These are phyloP conservation scores for Cicer chorassanicum DNA, from an alignment of 306 rosid species.

Conservation along the genomic window DNA sequence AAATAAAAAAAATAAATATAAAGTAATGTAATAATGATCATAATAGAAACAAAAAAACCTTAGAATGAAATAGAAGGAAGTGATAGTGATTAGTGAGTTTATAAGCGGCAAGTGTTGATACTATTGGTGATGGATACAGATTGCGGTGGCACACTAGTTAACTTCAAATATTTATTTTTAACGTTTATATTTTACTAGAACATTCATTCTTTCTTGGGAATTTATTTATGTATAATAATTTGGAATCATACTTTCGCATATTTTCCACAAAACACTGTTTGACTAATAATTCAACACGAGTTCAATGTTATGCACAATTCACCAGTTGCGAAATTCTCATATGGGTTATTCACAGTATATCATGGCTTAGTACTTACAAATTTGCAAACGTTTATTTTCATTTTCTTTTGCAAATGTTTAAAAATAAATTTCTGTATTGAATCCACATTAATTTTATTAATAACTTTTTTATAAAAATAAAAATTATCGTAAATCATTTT, in stretches of 20 bases:
- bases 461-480: too few species aligned
- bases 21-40: not conserved
- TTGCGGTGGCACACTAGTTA: not conserved
- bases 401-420: too few species aligned
- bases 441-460: too few species aligned
- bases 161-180: not conserved
- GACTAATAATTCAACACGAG: not conserved
- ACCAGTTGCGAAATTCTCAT: too few species aligned
- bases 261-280: not conserved
- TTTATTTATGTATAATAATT: not conserved
- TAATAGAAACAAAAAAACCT: too few species aligned
- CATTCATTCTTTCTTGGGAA: not conserved
- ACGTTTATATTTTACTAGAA: not conserved
- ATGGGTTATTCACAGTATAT: too few species aligned
- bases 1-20: not conserved
- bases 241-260: not conserved
- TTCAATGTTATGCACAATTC: too few species aligned
- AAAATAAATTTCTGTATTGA: too few species aligned
- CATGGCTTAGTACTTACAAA: too few species aligned
- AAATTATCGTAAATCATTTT: too few species aligned
- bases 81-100: not conserved
- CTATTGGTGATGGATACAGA: not conserved
- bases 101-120: not conserved
- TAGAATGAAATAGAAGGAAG: not conserved
- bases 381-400: too few species aligned